Evolutionary conservation across 2,329 filamentous ascomycete species (phyloP), one percentile per base, ranked within the genome.

Genomic region (Orbilia brochopaga): DNA sequence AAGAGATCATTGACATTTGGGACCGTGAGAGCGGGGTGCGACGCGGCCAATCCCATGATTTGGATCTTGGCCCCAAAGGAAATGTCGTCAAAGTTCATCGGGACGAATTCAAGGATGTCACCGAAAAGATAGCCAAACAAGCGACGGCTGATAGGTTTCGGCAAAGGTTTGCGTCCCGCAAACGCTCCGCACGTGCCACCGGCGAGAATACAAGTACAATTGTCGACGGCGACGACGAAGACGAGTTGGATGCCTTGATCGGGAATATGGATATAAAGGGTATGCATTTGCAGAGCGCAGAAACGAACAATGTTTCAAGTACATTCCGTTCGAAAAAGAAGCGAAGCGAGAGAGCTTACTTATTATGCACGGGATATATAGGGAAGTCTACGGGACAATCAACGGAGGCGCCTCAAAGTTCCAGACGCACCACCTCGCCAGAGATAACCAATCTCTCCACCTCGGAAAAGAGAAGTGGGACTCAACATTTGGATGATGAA

Each of bases 91-190:
- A 74, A 46, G 74, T 76, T 53, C 73, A 75, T 59, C 72, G 73
- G 44, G 73, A 74, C 37, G 73, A 76, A 17, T 76, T 77, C 70
- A 69, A 76, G 46, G 75, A 77, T 69, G 70, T 76, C 53, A 75
- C 72, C 35, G 74, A 76, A 61, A 77, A 76, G 74, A 76, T 76
- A 58, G 73, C 70, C 57, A 76, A 76, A 69, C 74, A 75, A 62
- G 74, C 73, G 50, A 73, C 75, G 51, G 75, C 75, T 54, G 74
- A 76, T 64, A 76, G 75, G 59, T 77, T 77, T 66, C 74, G 74
- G 66, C 67, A 74, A 65, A 74, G 75, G 61, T 77, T 77, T 65
- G 76, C 74, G 53, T 51, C 69, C 24, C 74, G 61, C 60, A 72
- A 74, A 42, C 32, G 48, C 23, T 54, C 58, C 51, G 50, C 58